Evolutionary conservation across 495 filamentous ascomycete species (phyloP).

Genomic region (Xylaria acuta): DNA sequence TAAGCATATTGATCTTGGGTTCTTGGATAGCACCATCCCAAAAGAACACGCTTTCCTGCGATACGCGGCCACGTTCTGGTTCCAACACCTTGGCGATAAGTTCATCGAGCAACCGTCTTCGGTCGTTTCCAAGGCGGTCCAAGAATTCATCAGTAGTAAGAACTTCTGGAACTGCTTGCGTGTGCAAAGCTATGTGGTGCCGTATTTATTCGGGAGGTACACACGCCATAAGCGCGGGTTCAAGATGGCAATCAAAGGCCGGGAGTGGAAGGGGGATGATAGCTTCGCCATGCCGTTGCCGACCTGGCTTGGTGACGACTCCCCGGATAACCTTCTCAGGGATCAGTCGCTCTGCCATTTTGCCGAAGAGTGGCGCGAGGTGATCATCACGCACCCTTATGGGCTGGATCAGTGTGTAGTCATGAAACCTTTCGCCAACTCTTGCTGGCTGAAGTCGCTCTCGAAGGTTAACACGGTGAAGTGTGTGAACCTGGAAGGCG

Average conservation of each 20-base stretch:
- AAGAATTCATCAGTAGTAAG: slow-evolving; percentile 31
- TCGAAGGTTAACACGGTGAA: background rate
- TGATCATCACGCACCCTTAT: slow-evolving; percentile 7
- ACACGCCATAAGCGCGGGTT: background rate
- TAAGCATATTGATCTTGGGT: slow-evolving; percentile 25
- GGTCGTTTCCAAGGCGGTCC: slow-evolving; percentile 24
- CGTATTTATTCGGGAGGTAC: slow-evolving; percentile 17
- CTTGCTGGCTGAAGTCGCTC: slow-evolving; percentile 11
- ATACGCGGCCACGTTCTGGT: slow-evolving; percentile 40
- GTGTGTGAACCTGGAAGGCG: background rate
- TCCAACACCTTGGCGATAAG: slow-evolving; percentile 30
- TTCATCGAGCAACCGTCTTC: background rate
- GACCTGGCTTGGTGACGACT: slow-evolving; percentile 9
- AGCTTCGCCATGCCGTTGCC: slow-evolving; percentile 15
- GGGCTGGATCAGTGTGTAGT: slow-evolving; percentile 7
- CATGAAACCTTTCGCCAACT: slow-evolving; percentile 9
- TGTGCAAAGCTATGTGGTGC: slow-evolving; percentile 29
- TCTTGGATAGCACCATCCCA: slow-evolving; percentile 15
- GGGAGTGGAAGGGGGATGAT: slow-evolving; percentile 11
- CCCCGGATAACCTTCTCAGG: background rate
- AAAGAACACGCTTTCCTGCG: slow-evolving; percentile 37
- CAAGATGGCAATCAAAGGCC: slow-evolving; percentile 17
- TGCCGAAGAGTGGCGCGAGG: slow-evolving; percentile 17
- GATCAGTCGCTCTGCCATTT: slow-evolving; percentile 20
- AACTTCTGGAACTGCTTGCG: slow-evolving; percentile 40